These are phyloP conservation scores for Phytophthora agathidicida DNA, from an alignment of 352 stramenopile genomes.

Conservation along the genomic window DNA sequence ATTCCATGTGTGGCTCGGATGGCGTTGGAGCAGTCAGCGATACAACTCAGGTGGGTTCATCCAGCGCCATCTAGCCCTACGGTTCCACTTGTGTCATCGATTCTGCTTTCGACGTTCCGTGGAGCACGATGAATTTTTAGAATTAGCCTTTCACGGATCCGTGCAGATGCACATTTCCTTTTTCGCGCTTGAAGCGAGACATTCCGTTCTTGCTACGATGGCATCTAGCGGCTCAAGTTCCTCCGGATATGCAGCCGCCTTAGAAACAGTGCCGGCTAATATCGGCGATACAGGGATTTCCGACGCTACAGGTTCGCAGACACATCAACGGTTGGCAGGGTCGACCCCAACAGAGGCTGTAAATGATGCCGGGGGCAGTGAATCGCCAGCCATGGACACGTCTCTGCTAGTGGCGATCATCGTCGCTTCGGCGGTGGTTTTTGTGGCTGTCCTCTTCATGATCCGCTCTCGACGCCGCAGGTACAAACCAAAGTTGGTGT, in stretches of 20 bases:
- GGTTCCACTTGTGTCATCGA: slow-evolving; percentile 18
- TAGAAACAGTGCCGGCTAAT: not conserved
- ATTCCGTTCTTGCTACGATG: slow-evolving; percentile 12
- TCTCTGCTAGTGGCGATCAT: slow-evolving; percentile 20
- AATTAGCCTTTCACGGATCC: not conserved
- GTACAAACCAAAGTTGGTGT: slow-evolving; percentile 17
- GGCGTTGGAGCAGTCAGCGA: too few relatives aligned
- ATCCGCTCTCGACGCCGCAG: slow-evolving; percentile 13
- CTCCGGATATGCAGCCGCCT: not conserved
- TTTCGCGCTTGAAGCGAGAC: slow-evolving; percentile 14
- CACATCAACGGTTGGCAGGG: slow-evolving; percentile 2
- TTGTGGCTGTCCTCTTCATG: slow-evolving; percentile 23
- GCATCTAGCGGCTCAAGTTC: slow-evolving; percentile 21
- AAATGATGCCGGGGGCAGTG: not conserved
- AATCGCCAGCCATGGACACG: slow-evolving; percentile 4
- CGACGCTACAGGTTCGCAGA: slow-evolving; percentile 1
- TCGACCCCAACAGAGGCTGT: slow-evolving; percentile 4
- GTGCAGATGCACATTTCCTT: slow-evolving; percentile 21
- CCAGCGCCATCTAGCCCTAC: slow-evolving; percentile 9
- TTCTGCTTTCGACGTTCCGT: slow-evolving; percentile 24
- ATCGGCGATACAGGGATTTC: slow-evolving; percentile 1
- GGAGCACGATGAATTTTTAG: slow-evolving; percentile 5
- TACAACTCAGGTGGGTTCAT: slow-evolving; percentile 15
- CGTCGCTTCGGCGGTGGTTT: slow-evolving; percentile 11
- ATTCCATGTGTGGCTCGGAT: slow-evolving; percentile 26